phyloP scores from a whole-genome alignment of 164 flowering plant genomes.

The Macadamia tetraphylla region DNA sequence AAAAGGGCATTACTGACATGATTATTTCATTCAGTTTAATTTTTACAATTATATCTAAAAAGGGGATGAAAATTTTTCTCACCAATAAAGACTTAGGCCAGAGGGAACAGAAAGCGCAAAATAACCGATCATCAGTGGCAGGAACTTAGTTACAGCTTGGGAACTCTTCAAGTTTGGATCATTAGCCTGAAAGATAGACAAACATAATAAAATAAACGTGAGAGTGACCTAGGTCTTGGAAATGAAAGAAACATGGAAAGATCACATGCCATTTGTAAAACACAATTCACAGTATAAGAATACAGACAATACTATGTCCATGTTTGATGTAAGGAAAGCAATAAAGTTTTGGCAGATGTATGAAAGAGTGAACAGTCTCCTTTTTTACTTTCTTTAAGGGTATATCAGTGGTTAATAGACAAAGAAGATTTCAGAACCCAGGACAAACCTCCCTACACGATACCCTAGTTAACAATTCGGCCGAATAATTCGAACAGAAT shows the following conservation, averaged over 20 bases:
- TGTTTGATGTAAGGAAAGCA: neutral
- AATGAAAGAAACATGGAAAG: neutral
- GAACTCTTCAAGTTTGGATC: constrained; percentile 84
- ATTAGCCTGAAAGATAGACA: constrained; percentile 42
- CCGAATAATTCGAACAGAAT: too few species aligned
- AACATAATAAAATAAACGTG: neutral
- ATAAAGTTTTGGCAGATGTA: neutral
- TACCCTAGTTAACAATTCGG: too few species aligned
- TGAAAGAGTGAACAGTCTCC: neutral
- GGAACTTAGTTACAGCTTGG: constrained; percentile 71
- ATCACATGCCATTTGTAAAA: neutral
- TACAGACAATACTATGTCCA: neutral
- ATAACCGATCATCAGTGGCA: constrained; percentile 92
- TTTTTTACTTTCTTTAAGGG: too few species aligned
- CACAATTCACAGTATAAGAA: neutral
- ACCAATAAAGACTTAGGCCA: constrained; percentile 97
- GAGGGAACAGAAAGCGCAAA: constrained; percentile 98
- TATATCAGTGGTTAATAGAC: too few species aligned
- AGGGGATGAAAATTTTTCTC: constrained; percentile 25
- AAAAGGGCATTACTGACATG: neutral
- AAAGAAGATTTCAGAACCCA: too few species aligned
- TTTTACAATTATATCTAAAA: constrained; percentile 1
- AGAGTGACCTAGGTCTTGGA: neutral
- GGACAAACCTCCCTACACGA: too few species aligned
- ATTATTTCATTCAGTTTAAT: too few species aligned